Evolutionary conservation across 139 green algal genomes (phyloP).

Genomic region (Closterium sp.): DNA sequence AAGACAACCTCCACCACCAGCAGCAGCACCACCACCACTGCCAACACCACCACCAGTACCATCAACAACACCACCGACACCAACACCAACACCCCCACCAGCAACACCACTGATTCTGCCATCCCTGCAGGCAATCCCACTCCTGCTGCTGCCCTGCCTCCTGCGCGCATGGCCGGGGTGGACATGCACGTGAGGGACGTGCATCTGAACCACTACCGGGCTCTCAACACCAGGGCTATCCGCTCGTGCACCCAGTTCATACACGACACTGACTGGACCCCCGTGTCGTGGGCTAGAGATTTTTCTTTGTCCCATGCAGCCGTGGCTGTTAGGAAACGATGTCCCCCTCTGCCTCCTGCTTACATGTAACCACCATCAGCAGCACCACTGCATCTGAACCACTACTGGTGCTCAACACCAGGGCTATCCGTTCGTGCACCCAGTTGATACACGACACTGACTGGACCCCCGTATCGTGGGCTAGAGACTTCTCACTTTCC

Average conservation of each 20-base stretch:
- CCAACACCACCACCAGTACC: neutral
- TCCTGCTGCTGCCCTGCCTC: neutral
- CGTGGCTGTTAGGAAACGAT: neutral
- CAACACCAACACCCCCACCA: neutral
- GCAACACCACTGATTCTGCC: neutral
- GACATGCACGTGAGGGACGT: slow-evolving; percentile 1
- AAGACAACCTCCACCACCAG: neutral
- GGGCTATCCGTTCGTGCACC: no score
- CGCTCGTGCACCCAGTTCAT: slow-evolving; percentile 9
- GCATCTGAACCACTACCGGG: slow-evolving; percentile 27
- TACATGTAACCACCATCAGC: slow-evolving; percentile 9
- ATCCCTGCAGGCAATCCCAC: no score
- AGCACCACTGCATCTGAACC: no score
- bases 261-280: slow-evolving; percentile 22
- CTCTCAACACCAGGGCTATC: neutral
- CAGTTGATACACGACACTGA: no score
- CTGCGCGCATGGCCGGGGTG: neutral
- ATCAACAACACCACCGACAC: neutral
- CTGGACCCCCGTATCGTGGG: no score
- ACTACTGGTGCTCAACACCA: no score
- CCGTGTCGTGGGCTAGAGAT: slow-evolving; percentile 13
- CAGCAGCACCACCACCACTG: neutral
- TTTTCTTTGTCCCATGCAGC: slow-evolving; percentile 1
- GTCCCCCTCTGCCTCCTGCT: neutral
- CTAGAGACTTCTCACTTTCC: no score